phyloP scores from a whole-genome alignment of 2,329 filamentous ascomycete genomes.

The Arthrinium phaeospermum region DNA sequence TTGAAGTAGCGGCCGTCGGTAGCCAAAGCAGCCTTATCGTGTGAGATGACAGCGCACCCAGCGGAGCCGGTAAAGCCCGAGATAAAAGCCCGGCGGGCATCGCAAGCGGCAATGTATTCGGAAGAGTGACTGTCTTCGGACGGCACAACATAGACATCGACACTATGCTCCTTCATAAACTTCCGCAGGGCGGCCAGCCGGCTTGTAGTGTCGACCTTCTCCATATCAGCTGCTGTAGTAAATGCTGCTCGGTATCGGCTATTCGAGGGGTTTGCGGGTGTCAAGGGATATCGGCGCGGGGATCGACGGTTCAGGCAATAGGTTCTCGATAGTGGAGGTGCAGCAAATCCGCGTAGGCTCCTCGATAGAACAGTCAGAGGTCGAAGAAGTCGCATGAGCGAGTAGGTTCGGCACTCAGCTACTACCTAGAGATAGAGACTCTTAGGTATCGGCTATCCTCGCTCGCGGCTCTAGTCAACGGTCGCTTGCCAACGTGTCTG shows the following conservation, averaged over 20 bases:
- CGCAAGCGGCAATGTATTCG: slow-evolving; percentile 97
- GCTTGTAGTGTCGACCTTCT: slow-evolving; percentile 76
- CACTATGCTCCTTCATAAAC: slow-evolving; percentile 84
- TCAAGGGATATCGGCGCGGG: not conserved
- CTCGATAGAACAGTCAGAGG: slow-evolving; percentile 11
- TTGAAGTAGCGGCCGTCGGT: slow-evolving; percentile 99
- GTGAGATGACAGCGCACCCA: slow-evolving; percentile 87
- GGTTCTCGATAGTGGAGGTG: not conserved
- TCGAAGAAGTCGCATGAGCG: slow-evolving; percentile 18
- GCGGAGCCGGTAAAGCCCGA: slow-evolving; percentile 95
- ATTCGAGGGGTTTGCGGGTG: not conserved
- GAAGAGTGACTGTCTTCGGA: slow-evolving; percentile 98
- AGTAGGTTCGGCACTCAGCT: not conserved
- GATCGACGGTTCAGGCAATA: not conserved
- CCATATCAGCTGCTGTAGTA: slow-evolving; percentile 60
- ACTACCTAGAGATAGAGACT: not conserved
- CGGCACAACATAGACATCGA: slow-evolving; percentile 95
- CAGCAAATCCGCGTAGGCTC: not conserved
- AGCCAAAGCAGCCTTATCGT: slow-evolving; percentile 84
- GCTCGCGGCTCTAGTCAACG: not conserved
- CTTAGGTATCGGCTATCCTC: not conserved
- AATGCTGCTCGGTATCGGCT: slow-evolving; percentile 2
- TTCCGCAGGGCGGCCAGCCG: slow-evolving; percentile 78
- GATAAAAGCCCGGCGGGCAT: slow-evolving; percentile 89
- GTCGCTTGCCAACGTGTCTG: not conserved